These are phyloP conservation scores for Trapa bicornis DNA, from an alignment of 345 rosid species.

Conservation along the genomic window DNA sequence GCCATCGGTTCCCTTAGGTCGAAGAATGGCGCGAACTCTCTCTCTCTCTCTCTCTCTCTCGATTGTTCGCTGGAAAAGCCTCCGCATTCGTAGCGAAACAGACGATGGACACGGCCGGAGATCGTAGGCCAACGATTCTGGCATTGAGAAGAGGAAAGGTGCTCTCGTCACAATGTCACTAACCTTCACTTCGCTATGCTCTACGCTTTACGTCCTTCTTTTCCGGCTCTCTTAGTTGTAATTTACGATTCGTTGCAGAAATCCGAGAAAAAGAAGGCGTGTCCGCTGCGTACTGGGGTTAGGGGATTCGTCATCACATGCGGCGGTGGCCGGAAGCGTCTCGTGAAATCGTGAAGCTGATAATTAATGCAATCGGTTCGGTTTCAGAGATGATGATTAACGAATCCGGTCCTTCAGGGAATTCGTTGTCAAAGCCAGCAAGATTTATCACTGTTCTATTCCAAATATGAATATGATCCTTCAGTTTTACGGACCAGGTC, in stretches of 20 bases:
- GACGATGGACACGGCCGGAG: conserved; percentile 4
- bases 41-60: too few species aligned
- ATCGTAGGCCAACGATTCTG: too few species aligned
- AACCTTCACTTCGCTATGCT: background rate
- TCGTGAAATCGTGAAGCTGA: conserved; percentile 36
- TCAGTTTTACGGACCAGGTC: too few species aligned
- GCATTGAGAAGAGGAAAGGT: too few species aligned
- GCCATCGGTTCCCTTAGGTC: background rate
- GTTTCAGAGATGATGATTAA: too few species aligned
- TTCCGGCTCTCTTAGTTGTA: background rate
- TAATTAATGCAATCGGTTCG: conserved; percentile 57
- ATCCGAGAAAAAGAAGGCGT: conserved; percentile 62
- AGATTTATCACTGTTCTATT: too few species aligned
- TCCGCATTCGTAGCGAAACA: background rate
- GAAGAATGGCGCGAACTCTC: background rate
- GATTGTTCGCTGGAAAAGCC: too few species aligned
- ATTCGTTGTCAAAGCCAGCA: too few species aligned
- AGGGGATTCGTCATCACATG: conserved; percentile 88
- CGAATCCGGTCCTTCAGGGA: too few species aligned
- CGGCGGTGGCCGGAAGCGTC: conserved; percentile 89
- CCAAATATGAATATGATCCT: too few species aligned
- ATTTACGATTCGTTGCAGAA: conserved; percentile 26
- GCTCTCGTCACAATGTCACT: conserved; percentile 12
- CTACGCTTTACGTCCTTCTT: background rate
- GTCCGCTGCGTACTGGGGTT: conserved; percentile 75